These are phyloP conservation scores for Phytophthora kernoviae DNA, from an alignment of 352 stramenopile species.

Conservation along the genomic window DNA sequence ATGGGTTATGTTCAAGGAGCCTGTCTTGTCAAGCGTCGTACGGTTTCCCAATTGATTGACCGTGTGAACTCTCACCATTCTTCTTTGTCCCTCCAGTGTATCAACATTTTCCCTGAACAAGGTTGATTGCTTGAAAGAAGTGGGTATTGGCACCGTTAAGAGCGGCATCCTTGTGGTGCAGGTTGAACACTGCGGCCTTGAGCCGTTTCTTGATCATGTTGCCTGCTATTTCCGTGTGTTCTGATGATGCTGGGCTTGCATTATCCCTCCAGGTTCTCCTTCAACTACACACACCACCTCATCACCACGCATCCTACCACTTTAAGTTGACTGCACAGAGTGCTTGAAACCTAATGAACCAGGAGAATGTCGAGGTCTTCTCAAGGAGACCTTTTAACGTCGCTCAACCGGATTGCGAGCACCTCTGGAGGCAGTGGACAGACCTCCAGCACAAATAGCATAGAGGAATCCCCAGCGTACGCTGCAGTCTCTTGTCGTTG, in stretches of 20 bases:
- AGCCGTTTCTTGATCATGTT: conserved; percentile 24
- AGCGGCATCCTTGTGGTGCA: too few species aligned
- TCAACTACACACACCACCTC: neutral
- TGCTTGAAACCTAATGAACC: conserved; percentile 45
- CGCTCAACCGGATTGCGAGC: conserved; percentile 53
- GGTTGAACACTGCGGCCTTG: neutral
- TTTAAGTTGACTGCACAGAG: neutral
- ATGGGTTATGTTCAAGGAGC: neutral
- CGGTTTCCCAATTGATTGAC: too few species aligned
- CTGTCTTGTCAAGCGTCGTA: conserved; percentile 13
- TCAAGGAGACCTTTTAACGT: conserved; percentile 86
- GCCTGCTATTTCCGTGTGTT: conserved; percentile 32
- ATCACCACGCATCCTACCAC: neutral
- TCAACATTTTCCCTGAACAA: too few species aligned
- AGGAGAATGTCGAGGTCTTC: conserved; percentile 65
- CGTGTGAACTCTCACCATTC: neutral
- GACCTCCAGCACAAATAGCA: conserved; percentile 17
- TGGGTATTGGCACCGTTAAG: too few species aligned
- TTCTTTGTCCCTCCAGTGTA: neutral
- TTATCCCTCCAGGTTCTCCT: neutral
- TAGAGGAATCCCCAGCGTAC: conserved; percentile 58
- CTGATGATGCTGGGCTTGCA: conserved; percentile 6
- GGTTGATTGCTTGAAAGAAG: too few species aligned
- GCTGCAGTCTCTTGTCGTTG: neutral
- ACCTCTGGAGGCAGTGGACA: conserved; percentile 16